Conservation (phyloP, 352 stramenopile genomes). For the Pythium dissotocum region DNA sequence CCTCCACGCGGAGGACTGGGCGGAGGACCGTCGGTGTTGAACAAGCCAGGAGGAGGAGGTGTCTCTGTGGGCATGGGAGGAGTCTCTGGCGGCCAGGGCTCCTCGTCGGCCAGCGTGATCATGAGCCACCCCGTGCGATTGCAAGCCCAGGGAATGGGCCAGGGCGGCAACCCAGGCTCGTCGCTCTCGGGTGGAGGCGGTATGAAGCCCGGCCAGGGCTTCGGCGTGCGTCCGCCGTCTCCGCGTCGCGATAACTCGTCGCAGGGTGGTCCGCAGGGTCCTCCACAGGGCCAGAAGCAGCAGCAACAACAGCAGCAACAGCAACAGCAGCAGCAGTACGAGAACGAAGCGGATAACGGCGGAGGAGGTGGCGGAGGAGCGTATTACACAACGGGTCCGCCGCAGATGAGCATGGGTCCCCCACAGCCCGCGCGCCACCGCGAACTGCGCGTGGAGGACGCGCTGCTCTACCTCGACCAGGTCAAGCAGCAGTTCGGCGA, state of each 20-base stretch:
- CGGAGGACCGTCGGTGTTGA: conserved; percentile 50
- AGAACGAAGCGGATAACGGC: conserved; percentile 42
- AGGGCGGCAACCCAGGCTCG: conserved; percentile 36
- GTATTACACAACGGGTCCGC: conserved; percentile 23
- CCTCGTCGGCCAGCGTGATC: conserved; percentile 37
- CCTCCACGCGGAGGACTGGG: conserved; percentile 50
- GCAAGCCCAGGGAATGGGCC: conserved; percentile 47
- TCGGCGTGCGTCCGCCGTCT: conserved; percentile 41
- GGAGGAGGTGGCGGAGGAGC: conserved; percentile 9
- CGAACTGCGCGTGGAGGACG: conserved; percentile 96
- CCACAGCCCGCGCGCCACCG: conserved; percentile 50
- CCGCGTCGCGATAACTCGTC: conserved; percentile 37
- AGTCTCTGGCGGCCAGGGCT: conserved; percentile 28
- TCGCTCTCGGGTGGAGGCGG: conserved; percentile 29
- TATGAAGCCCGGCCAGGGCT: conserved; percentile 38
- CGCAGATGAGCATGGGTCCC: conserved; percentile 28
- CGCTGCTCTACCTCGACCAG: conserved; percentile 99
- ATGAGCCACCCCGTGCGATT: conserved; percentile 65
- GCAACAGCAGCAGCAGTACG: conserved; percentile 42
- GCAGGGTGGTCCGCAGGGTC: conserved; percentile 5
- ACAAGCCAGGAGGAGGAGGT: conserved; percentile 41
- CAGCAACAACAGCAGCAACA: conserved; percentile 44
- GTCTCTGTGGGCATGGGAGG: conserved; percentile 17
- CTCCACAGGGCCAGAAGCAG: conserved; percentile 15
- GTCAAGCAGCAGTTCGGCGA: conserved; percentile 99